These are phyloP conservation scores for Talaromyces rugulosus DNA, from an alignment of 2,329 filamentous ascomycete species.

Conservation along the genomic window DNA sequence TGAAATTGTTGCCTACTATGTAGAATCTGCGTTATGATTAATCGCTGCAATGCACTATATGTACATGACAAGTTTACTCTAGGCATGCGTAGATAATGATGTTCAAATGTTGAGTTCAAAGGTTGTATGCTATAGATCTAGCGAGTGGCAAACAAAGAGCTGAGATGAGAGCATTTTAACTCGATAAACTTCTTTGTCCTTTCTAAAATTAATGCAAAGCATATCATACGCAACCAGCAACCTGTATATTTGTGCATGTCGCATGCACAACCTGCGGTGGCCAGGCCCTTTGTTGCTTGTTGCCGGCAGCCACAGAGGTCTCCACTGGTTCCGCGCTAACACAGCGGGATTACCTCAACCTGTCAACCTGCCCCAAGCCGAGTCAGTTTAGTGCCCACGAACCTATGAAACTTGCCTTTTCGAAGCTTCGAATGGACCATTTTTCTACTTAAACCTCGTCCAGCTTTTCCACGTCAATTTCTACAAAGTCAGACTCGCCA, in stretches of 20 bases:
- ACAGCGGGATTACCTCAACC: background rate
- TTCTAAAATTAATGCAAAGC: background rate
- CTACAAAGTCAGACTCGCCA: too few species aligned
- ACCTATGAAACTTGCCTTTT: background rate
- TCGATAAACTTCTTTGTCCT: background rate
- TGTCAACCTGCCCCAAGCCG: background rate
- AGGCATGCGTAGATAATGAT: too few species aligned
- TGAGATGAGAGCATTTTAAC: too few species aligned
- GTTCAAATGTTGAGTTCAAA: too few species aligned
- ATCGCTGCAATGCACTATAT: background rate
- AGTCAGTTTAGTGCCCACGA: background rate
- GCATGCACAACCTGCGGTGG: background rate
- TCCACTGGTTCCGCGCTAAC: background rate
- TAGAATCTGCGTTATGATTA: conserved; percentile 1
- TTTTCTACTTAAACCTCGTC: background rate
- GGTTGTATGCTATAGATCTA: too few species aligned
- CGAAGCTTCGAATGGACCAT: background rate
- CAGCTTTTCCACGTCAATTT: background rate
- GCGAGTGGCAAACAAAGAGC: background rate
- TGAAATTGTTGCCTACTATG: conserved; percentile 9
- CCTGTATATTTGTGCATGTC: too few species aligned
- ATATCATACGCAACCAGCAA: too few species aligned
- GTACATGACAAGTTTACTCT: background rate
- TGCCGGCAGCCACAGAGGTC: background rate
- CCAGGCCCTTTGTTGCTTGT: too few species aligned